A percentile compares a stretch with the other conserved stretches of the same genome.
Evolutionary conservation across 108 stramenopile genomes (phyloP).

Genomic region (Hondaea fermentalgiana): DNA sequence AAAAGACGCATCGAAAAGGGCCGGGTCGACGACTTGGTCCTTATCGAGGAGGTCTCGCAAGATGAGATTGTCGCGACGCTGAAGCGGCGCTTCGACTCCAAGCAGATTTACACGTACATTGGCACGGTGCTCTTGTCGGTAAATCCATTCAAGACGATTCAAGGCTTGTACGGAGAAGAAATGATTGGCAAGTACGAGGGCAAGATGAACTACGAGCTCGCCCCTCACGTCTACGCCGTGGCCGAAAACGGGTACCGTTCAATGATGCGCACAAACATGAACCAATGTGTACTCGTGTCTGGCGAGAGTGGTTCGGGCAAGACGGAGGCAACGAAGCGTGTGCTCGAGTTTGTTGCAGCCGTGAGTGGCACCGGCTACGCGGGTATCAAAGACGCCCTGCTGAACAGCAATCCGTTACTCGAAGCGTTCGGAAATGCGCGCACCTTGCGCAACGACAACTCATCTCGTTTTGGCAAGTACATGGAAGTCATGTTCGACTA

Average conservation of each 20-base stretch:
- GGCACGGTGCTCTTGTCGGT: conserved; percentile 86
- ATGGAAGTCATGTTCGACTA: conserved; percentile 65
- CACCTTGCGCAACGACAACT: conserved; percentile 78
- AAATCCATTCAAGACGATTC: conserved; percentile 81
- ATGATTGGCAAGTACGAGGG: not conserved
- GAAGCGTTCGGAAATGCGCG: conserved; percentile 83
- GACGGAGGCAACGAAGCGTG: conserved; percentile 64
- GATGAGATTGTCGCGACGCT: conserved; percentile 74
- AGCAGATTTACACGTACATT: conserved; percentile 86
- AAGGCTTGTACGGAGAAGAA: not conserved
- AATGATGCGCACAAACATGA: conserved; percentile 52
- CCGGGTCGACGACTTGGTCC: conserved; percentile 61
- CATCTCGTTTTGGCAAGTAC: conserved; percentile 83
- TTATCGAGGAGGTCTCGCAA: conserved; percentile 69
- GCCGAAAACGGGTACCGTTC: conserved; percentile 88
- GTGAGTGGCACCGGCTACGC: conserved; percentile 42
- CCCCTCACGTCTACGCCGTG: conserved; percentile 82
- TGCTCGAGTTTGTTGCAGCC: conserved; percentile 84
- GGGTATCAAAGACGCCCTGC: conserved; percentile 56
- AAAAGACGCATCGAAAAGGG: conserved; percentile 13
- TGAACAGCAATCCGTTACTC: conserved; percentile 78
- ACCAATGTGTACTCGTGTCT: not conserved
- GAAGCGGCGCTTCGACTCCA: conserved; percentile 64
- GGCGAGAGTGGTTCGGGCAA: not conserved
- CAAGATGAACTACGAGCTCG: conserved; percentile 20